Base-by-base conservation (phyloP, 148 eudicot genomes). In the Cornus kousa region DNA sequence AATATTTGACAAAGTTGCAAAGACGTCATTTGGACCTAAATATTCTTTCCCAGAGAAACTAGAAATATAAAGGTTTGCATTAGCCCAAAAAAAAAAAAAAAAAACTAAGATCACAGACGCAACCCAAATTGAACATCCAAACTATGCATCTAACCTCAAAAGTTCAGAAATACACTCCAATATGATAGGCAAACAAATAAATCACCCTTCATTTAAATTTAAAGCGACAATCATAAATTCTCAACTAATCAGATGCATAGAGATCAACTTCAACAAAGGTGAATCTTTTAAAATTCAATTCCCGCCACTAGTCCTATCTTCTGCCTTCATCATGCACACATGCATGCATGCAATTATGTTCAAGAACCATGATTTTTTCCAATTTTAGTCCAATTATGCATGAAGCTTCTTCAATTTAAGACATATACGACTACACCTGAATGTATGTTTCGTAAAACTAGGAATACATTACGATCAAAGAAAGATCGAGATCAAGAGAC, bases 31-130 rank as follows among this genome's bases (percentile, higher is more conserved):
- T 65, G 86, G 80, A n/a, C 99, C 97, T 20, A 80, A 68, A 73
- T 72, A 82, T 81, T 89, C 89, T 75, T 88, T 91, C 71, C 97
- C 97, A 17, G 87, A 81, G 80, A 95, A 95, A 80, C 99, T 95
- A 86, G 67, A 73, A 79, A 79, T 72, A 28, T 64, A 64, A 76
- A 57, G 14, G 16, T 20, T 67, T 10, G 33, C 46, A 43, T 80
- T 65, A 83, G 70, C 12, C 28, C 76, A 33, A 76, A 1, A 67
- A 33, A 43, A 79, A 33, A 76, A 1, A 67, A 33, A 43, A 17
- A 78, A 78, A 83, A 68, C 28, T 60, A 24, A 67, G 20, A 12
- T 68, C 8, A 14, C 7, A 50, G 50, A 31, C 10, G 48, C 20
- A 5, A 22, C 68, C 68, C 4, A 16, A 67, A 48, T 43, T 23